phyloP scores from a whole-genome alignment of 1,284 basidiomycete genomes.

The Leccinum fallax region DNA sequence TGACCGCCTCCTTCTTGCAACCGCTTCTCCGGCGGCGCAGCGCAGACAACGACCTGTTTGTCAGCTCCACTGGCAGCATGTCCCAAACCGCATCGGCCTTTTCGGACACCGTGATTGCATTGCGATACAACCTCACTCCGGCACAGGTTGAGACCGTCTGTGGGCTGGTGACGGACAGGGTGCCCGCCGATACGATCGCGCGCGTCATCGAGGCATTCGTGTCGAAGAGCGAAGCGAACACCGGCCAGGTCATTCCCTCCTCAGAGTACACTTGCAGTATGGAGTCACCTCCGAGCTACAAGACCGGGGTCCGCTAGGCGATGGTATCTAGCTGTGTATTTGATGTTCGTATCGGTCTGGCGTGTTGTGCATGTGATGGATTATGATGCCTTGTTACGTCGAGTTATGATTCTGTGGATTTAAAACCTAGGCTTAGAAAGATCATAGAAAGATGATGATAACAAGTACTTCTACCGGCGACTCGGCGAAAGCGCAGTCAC shows the following conservation, averaged over 20 bases:
- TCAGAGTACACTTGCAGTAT: slow-evolving; percentile 4
- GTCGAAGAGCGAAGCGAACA: neutral
- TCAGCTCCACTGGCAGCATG: no score
- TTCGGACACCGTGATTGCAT: neutral
- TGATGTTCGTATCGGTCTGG: no score
- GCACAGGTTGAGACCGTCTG: slow-evolving; percentile 17
- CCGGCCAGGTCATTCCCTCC: neutral
- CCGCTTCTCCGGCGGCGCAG: neutral
- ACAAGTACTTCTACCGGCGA: no score
- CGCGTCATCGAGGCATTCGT: slow-evolving; percentile 20
- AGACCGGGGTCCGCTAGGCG: slow-evolving; percentile 6
- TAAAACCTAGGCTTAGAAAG: no score
- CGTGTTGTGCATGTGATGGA: no score
- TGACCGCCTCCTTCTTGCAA: no score
- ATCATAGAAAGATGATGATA: no score
- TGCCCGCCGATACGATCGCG: slow-evolving; percentile 16
- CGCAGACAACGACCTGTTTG: neutral
- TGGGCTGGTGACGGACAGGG: slow-evolving; percentile 8
- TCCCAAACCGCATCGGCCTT: neutral
- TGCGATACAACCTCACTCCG: slow-evolving; percentile 10
- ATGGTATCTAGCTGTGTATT: no score
- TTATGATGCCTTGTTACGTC: neutral
- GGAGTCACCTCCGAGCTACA: slow-evolving; percentile 25
- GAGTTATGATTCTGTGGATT: neutral
- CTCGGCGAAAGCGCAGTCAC: no score